Evolutionary conservation across 371 early-diverging fungal species (phyloP).

Genomic region (Zopfochytrium polystomum): DNA sequence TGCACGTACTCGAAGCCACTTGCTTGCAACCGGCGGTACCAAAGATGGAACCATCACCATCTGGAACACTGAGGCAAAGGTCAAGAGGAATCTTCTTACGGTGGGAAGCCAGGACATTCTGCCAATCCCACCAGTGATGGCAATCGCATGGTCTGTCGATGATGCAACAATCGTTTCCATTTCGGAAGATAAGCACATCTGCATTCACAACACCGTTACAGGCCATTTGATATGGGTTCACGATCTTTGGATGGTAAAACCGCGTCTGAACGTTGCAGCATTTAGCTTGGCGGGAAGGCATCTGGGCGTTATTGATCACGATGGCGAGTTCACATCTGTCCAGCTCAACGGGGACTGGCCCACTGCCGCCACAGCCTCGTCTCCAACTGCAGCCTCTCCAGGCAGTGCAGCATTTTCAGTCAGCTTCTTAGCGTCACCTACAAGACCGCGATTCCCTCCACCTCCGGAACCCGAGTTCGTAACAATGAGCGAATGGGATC

Average conservation of each 20-base stretch:
- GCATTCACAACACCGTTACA: constrained; percentile 33
- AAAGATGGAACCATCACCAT: constrained; percentile 25
- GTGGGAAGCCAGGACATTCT: constrained; percentile 16
- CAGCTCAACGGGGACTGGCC: constrained; percentile 33
- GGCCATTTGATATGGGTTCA: constrained; percentile 33
- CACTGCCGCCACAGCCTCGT: too few relatives aligned
- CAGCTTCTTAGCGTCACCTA: too few relatives aligned
- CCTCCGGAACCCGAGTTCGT: constrained; percentile 31
- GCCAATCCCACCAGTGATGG: constrained; percentile 23
- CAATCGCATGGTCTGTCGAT: constrained; percentile 27
- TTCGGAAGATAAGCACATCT: constrained; percentile 28
- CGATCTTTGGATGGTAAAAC: constrained; percentile 27
- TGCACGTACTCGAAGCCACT: constrained; percentile 24
- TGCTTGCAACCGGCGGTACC: constrained; percentile 25
- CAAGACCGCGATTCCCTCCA: too few relatives aligned
- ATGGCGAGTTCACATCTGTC: constrained; percentile 19
- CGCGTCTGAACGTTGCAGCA: constrained; percentile 17
- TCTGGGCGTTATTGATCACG: constrained; percentile 20
- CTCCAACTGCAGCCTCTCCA: too few relatives aligned
- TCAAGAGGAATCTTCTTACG: constrained; percentile 19
- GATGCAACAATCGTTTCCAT: constrained; percentile 30
- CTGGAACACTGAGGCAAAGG: constrained; percentile 34
- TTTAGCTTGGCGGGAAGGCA: constrained; percentile 18
- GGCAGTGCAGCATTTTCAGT: too few relatives aligned
- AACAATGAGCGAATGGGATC: constrained; percentile 18